Evolutionary conservation across 345 rosid genomes (phyloP).

Genomic region (Cardamine resedifolia): DNA sequence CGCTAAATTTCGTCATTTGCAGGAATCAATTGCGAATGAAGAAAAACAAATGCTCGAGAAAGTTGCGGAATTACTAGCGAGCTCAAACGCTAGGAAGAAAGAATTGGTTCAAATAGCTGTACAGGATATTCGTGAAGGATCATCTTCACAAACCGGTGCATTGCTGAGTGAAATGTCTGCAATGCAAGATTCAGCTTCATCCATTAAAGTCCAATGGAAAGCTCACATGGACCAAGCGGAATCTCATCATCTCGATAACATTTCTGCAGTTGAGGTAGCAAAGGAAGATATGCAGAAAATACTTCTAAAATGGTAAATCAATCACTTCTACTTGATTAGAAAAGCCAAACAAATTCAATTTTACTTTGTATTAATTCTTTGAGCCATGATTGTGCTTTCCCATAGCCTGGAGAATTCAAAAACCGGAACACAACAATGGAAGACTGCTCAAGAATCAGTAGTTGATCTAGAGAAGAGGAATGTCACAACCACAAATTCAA

Average conservation of each 20-base stretch:
- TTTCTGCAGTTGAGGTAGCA: slow-evolving; percentile 68
- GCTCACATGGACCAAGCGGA: slow-evolving; percentile 73
- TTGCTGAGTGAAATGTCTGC: slow-evolving; percentile 82
- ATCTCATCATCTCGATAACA: slow-evolving; percentile 64
- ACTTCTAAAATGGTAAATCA: slow-evolving; percentile 73
- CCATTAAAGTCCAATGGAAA: slow-evolving; percentile 69
- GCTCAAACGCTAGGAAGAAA: slow-evolving; percentile 83
- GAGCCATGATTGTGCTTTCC: slow-evolving; percentile 4
- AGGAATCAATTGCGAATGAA: slow-evolving; percentile 88
- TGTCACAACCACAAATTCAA: slow-evolving; percentile 72
- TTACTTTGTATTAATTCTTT: background rate
- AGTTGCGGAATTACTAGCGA: slow-evolving; percentile 79
- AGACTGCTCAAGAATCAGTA: slow-evolving; percentile 77
- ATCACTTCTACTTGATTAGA: background rate
- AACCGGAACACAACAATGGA: slow-evolving; percentile 81
- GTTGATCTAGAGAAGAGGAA: slow-evolving; percentile 62
- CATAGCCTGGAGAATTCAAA: slow-evolving; percentile 60
- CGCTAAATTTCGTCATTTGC: slow-evolving; percentile 7
- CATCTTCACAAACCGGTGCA: slow-evolving; percentile 68
- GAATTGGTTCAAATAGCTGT: slow-evolving; percentile 85
- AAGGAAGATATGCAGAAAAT: slow-evolving; percentile 68
- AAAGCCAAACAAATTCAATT: background rate
- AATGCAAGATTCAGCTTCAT: slow-evolving; percentile 78
- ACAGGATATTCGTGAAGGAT: slow-evolving; percentile 71
- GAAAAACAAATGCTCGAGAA: slow-evolving; percentile 82